Evolutionary conservation across 2,329 filamentous ascomycete species (phyloP).

Genomic region (Xylaria hypoxylon): DNA sequence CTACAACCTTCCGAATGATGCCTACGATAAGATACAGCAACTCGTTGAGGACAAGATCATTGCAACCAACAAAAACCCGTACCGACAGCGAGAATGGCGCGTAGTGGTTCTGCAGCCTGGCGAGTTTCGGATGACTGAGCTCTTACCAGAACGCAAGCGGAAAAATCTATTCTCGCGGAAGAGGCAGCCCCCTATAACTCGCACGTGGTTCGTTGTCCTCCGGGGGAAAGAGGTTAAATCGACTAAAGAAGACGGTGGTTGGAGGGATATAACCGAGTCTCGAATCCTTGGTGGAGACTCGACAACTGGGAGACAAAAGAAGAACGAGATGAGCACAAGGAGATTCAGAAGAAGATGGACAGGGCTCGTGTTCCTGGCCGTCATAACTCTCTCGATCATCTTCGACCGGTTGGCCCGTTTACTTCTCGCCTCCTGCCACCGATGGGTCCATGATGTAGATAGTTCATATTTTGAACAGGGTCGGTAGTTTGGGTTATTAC

Average conservation of each 20-base stretch:
- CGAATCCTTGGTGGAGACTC: slow-evolving; percentile 45
- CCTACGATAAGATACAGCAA: slow-evolving; percentile 38
- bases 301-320: slow-evolving; percentile 40
- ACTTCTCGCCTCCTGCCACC: background rate
- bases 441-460: background rate
- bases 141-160: slow-evolving; percentile 44
- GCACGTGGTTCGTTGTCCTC: slow-evolving; percentile 40
- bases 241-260: slow-evolving; percentile 42
- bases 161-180: slow-evolving; percentile 39
- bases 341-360: slow-evolving; percentile 37
- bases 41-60: slow-evolving; percentile 40
- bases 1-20: slow-evolving; percentile 30
- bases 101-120: slow-evolving; percentile 41
- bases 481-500: background rate
- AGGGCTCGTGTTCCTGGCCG: background rate
- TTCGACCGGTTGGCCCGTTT: background rate
- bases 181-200: slow-evolving; percentile 25
- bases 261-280: slow-evolving; percentile 38
- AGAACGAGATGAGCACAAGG: slow-evolving; percentile 34
- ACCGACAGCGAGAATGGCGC: slow-evolving; percentile 44
- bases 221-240: slow-evolving; percentile 44
- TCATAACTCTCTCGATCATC: background rate
- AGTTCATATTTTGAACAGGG: background rate
- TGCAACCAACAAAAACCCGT: slow-evolving; percentile 41
- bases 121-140: slow-evolving; percentile 43